These are phyloP conservation scores for Xerocomellus dryophilus DNA, from an alignment of 768 basidiomycete species.

Conservation along the genomic window DNA sequence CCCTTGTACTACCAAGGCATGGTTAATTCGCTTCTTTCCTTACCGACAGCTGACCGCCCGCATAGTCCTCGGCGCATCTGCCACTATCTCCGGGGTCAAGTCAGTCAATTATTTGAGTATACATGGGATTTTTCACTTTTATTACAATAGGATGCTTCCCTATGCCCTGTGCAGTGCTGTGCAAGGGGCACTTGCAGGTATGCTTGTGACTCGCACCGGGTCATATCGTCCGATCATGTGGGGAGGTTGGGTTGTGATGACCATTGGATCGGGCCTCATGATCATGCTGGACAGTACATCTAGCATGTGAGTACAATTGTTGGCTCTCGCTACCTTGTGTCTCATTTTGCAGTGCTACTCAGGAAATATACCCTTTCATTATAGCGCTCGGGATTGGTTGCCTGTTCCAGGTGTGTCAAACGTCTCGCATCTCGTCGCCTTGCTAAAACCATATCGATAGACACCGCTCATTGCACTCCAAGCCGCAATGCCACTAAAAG, in stretches of 20 bases:
- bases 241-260: conserved; percentile 29
- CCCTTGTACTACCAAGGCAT: conserved; percentile 41
- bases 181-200: conserved; percentile 22
- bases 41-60: background rate
- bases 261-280: conserved; percentile 37
- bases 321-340: background rate
- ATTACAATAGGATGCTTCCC: conserved; percentile 34
- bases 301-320: conserved; percentile 21
- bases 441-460: conserved; percentile 6
- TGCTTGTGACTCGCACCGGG: conserved; percentile 25
- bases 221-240: conserved; percentile 35
- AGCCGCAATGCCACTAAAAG: conserved; percentile 44
- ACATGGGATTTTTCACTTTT: background rate
- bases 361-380: conserved; percentile 34
- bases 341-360: conserved; percentile 21
- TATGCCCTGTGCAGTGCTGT: conserved; percentile 29
- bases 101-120: conserved; percentile 5
- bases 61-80: conserved; percentile 36
- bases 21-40: background rate
- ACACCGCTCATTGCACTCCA: conserved; percentile 38
- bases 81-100: conserved; percentile 34
- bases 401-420: conserved; percentile 31
- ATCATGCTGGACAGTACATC: conserved; percentile 35
- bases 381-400: conserved; percentile 35
- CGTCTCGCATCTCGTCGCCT: background rate